Conservation (phyloP, 495 filamentous ascomycete genomes). For the Podospora tetraspora region DNA sequence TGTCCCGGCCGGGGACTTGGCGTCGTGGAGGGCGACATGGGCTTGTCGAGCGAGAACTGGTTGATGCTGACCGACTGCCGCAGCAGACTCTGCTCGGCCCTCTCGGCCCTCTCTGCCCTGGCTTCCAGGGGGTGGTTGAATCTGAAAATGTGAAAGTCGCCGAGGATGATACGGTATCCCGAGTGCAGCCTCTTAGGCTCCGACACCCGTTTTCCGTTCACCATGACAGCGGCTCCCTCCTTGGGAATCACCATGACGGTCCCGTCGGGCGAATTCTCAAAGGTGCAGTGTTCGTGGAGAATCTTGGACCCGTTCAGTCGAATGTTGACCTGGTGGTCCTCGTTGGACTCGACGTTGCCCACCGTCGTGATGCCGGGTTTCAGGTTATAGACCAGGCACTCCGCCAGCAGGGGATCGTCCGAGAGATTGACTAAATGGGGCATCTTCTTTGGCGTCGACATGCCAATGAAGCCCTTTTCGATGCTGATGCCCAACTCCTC, state of each 20-base stretch:
- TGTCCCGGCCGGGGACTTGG: constrained; percentile 68
- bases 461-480: constrained; percentile 92
- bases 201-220: constrained; percentile 84
- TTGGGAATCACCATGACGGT: constrained; percentile 83
- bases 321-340: constrained; percentile 77
- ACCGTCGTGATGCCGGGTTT: constrained; percentile 92
- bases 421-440: constrained; percentile 97
- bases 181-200: constrained; percentile 80
- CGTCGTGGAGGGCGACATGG: constrained; percentile 45
- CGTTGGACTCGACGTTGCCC: constrained; percentile 78
- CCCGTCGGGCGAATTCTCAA: constrained; percentile 83
- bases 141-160: constrained; percentile 98
- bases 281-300: constrained; percentile 83
- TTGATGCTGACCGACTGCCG: constrained; percentile 82
- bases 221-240: constrained; percentile 92
- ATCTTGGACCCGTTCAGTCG: constrained; percentile 92
- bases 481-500: constrained; percentile 98
- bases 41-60: constrained; percentile 55
- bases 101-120: constrained; percentile 80
- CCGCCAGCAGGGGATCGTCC: constrained; percentile 90
- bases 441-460: constrained; percentile 97
- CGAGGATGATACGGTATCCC: constrained; percentile 90
- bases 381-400: constrained; percentile 97
- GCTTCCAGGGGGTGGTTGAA: constrained; percentile 99
- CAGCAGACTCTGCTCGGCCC: constrained; percentile 59